phyloP scores from a whole-genome alignment of 805 yeast genomes.

The Tetrapisispora nanseiensis region DNA sequence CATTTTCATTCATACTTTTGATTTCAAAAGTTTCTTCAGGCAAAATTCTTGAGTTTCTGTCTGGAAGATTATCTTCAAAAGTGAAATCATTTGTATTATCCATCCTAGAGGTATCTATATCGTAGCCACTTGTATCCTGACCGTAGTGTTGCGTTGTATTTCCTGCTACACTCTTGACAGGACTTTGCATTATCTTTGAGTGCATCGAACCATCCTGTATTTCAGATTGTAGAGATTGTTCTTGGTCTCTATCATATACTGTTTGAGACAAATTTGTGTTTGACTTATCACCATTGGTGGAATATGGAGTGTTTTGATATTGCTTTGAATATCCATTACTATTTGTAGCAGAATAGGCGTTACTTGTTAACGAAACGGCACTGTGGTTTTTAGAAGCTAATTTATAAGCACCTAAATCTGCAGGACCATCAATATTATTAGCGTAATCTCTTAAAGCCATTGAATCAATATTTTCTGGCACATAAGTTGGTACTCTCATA shows the following conservation, averaged over 20 bases:
- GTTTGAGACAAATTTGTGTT: not conserved
- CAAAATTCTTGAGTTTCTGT: not conserved
- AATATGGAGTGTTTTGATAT: not conserved
- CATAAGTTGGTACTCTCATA: slow-evolving; percentile 13
- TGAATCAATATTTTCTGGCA: slow-evolving; percentile 20
- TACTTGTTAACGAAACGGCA: slow-evolving; percentile 14
- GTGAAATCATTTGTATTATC: slow-evolving; percentile 3
- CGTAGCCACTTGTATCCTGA: slow-evolving; percentile 12
- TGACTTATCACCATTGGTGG: not conserved
- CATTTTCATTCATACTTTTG: not conserved
- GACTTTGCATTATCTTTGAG: slow-evolving; percentile 9
- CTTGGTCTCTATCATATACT: not conserved
- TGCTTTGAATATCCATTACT: not conserved
- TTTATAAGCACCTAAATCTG: slow-evolving; percentile 19
- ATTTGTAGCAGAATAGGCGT: not conserved
- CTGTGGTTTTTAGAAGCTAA: slow-evolving; percentile 20
- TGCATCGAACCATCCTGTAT: not conserved
- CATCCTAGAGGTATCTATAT: slow-evolving; percentile 12
- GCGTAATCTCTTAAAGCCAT: slow-evolving; percentile 25
- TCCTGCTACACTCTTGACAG: slow-evolving; percentile 15
- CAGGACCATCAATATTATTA: slow-evolving; percentile 16
- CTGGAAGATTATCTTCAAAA: not conserved
- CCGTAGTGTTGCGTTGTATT: slow-evolving; percentile 13
- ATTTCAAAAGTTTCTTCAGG: not conserved
- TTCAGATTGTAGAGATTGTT: not conserved